These are phyloP conservation scores for Angophora floribunda DNA, from an alignment of 345 rosid species.

Conservation along the genomic window DNA sequence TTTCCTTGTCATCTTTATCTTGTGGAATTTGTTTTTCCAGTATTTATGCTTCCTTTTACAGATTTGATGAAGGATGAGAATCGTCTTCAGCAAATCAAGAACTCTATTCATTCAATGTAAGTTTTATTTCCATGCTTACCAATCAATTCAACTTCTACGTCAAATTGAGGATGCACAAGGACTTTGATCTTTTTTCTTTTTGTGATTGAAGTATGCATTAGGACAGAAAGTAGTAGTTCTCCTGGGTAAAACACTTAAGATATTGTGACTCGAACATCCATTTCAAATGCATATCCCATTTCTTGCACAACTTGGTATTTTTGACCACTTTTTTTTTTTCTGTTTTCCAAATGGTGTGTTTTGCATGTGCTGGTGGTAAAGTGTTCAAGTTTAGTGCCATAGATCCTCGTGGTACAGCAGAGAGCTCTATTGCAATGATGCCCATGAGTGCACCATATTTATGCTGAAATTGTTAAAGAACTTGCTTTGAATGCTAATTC, in stretches of 20 bases:
- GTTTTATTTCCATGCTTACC: not conserved
- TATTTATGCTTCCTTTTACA: constrained; percentile 12
- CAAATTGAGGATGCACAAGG: not conserved
- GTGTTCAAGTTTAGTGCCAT: not conserved
- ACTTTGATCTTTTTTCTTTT: not conserved
- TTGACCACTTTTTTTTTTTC: not conserved
- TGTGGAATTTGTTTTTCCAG: not conserved
- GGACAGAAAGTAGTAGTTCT: not conserved
- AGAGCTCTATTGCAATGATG: not conserved
- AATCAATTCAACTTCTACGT: not conserved
- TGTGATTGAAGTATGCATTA: not conserved
- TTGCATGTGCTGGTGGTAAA: not conserved
- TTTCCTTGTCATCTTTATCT: not conserved
- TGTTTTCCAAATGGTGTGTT: not conserved
- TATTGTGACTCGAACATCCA: not conserved
- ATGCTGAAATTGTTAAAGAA: not conserved
- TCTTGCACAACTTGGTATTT: not conserved
- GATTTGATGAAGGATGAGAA: constrained; percentile 32
- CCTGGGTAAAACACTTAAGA: not conserved
- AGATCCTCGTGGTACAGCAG: not conserved
- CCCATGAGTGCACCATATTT: not conserved
- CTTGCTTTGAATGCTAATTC: not conserved
- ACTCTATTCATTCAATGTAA: constrained; percentile 49
- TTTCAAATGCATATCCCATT: not conserved
- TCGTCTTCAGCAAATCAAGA: constrained; percentile 66